Percentiles rank a stretch among this genome's conserved stretches.
Evolutionary conservation across 495 filamentous ascomycete species (phyloP).

Genomic region (Neurospora terricola): DNA sequence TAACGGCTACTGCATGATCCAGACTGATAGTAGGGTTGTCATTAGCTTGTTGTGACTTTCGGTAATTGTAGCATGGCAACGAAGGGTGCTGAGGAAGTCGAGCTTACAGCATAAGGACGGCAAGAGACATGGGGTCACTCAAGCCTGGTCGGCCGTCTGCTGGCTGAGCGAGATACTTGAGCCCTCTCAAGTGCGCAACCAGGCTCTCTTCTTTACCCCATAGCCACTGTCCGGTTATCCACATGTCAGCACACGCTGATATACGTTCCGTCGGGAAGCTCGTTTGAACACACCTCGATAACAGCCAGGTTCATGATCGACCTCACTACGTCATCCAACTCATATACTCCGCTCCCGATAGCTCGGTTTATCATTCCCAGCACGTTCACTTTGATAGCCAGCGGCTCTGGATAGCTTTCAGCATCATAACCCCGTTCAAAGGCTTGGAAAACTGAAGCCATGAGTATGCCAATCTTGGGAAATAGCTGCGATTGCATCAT

Average conservation of each 20-base stretch:
- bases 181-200: conserved; percentile 15
- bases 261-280: background rate
- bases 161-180: conserved; percentile 10
- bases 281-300: conserved; percentile 10
- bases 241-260: background rate
- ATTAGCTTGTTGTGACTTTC: background rate
- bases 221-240: conserved; percentile 11
- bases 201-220: conserved; percentile 15
- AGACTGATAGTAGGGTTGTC: conserved; percentile 1
- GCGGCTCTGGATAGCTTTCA: conserved; percentile 5
- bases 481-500: conserved; percentile 20
- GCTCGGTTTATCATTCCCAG: conserved; percentile 14
- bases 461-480: conserved; percentile 17
- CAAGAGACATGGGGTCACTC: conserved; percentile 6
- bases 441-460: conserved; percentile 14
- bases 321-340: conserved; percentile 11
- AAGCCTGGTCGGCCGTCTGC: conserved; percentile 7
- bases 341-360: conserved; percentile 5
- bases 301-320: conserved; percentile 16
- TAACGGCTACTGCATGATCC: conserved; percentile 14
- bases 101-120: conserved; percentile 6
- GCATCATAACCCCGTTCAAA: conserved; percentile 2
- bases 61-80: background rate
- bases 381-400: conserved; percentile 9
- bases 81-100: background rate